Evolutionary conservation across 495 filamentous ascomycete genomes (phyloP), one percentile per base, ranked within the genome.

Genomic region (Talaromyces proteolyticus): DNA sequence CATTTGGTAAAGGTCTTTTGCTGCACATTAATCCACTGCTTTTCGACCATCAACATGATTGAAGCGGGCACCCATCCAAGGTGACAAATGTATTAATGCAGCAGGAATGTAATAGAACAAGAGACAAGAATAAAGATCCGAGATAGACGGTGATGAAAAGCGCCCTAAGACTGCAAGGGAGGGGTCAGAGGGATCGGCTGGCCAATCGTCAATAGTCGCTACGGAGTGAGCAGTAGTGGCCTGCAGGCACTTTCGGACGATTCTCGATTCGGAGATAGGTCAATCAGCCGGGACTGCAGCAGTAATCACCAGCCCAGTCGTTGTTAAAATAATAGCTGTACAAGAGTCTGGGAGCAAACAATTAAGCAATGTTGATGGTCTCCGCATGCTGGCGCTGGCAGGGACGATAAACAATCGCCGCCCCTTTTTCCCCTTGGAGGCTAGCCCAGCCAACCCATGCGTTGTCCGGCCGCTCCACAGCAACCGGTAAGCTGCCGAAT

Each of bases 1-100:
- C 93, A 97, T 84, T 97, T 97, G 17, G 91, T 95, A 66, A 97
- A 97, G n/a, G 93, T 98, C 80, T 97, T 98, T 67, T 96, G 87
- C 73, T 97, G 92, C 61, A 95, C 91, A 60, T 84, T 89, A 61
- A 97, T 84, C 92, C 92, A 97, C 71, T 85, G 85, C 76, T 92
- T 87, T 74, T 95, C 82, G 57, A 82, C 74, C 65, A 77, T 68
- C 66, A 79, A 74, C 80, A 85, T 84, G 41, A 55, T 74, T 58
- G 49, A 58, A 52, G 48, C 22, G 16, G n/a, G 22, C 36, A 18
- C 25, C 34, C n/a, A 21, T 20, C 29, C 17, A 18, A 8, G 47
- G 47, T 34, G 29, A 14, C 29, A 14, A 4, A 34, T 34, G 8
- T 10, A 4, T 34, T 14, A 4, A 4, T 34, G 4, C 29, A 34